Evolutionary conservation across 2,329 filamentous ascomycete genomes (phyloP).

Genomic region (Colletotrichum lentis): DNA sequence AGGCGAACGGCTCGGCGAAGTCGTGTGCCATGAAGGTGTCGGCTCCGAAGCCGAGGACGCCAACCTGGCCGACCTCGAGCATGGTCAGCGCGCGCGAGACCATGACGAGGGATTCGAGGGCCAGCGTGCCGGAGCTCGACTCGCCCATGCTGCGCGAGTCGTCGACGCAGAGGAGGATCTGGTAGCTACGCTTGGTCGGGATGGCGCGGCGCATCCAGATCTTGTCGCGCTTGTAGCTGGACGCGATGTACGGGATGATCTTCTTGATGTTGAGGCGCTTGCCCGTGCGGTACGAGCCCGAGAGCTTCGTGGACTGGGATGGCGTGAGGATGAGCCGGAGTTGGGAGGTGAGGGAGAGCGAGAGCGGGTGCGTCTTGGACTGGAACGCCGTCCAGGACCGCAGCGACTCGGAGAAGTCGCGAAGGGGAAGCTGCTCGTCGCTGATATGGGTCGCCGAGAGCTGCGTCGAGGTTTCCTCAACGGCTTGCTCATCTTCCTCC

Average conservation of each 20-base stretch:
- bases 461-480: slow-evolving; percentile 66
- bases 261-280: slow-evolving; percentile 99
- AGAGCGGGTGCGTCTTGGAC: slow-evolving; percentile 81
- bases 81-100: slow-evolving; percentile 86
- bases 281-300: slow-evolving; percentile 94
- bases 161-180: slow-evolving; percentile 96
- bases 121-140: slow-evolving; percentile 75
- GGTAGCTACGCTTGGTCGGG: slow-evolving; percentile 92
- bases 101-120: slow-evolving; percentile 93
- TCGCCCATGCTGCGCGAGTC: slow-evolving; percentile 96
- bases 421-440: slow-evolving; percentile 51
- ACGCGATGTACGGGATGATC: slow-evolving; percentile 99
- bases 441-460: slow-evolving; percentile 78
- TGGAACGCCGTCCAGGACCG: slow-evolving; percentile 88
- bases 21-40: slow-evolving; percentile 85
- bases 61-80: slow-evolving; percentile 94
- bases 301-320: slow-evolving; percentile 93
- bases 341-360: slow-evolving; percentile 89
- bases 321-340: slow-evolving; percentile 94
- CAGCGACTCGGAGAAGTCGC: slow-evolving; percentile 66
- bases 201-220: slow-evolving; percentile 98
- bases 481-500: slow-evolving; percentile 54
- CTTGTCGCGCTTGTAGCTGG: slow-evolving; percentile 98
- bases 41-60: slow-evolving; percentile 87
- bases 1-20: slow-evolving; percentile 81